A percentile compares a stretch with the other conserved stretches of the same genome.
These are phyloP conservation scores for Yarrowia sp. DNA, from an alignment of 805 yeast species.

Conservation along the genomic window DNA sequence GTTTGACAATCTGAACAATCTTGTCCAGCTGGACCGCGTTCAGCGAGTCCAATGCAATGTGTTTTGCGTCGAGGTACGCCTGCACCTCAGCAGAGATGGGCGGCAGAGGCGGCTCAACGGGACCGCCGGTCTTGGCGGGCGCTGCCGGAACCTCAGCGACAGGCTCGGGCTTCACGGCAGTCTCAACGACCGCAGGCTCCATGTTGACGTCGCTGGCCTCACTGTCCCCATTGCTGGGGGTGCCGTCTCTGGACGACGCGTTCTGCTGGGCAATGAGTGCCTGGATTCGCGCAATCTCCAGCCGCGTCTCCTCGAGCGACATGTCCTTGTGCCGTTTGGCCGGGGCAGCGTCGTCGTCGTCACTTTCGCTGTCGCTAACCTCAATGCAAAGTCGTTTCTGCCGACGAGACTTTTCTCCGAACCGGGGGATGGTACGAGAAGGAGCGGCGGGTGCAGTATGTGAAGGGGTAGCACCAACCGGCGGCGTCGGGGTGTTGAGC, in stretches of 20 bases:
- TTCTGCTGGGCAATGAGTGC: slow-evolving; percentile 17
- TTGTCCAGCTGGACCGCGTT: slow-evolving; percentile 11
- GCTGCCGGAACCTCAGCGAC: neutral
- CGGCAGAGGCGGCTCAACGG: neutral
- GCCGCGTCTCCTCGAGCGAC: slow-evolving; percentile 21
- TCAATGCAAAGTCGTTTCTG: slow-evolving; percentile 16
- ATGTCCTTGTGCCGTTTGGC: slow-evolving; percentile 1
- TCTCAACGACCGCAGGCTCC: neutral
- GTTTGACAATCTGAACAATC: slow-evolving; percentile 1
- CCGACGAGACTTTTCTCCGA: slow-evolving; percentile 8
- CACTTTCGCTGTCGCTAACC: neutral
- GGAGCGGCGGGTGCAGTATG: neutral
- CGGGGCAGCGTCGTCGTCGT: neutral
- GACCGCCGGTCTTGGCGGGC: neutral
- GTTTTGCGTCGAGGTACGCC: neutral
- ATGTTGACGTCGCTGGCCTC: neutral
- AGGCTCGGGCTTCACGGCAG: neutral
- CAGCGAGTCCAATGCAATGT: slow-evolving; percentile 12
- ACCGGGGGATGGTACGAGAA: neutral
- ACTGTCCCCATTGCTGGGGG: neutral
- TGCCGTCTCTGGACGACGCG: neutral
- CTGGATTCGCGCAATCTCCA: slow-evolving; percentile 22
- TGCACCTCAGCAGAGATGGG: neutral
- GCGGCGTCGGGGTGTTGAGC: neutral
- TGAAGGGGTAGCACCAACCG: neutral